Evolutionary conservation across 2,329 filamentous ascomycete species (phyloP).

Genomic region (Paracoccidioides brasiliensis): DNA sequence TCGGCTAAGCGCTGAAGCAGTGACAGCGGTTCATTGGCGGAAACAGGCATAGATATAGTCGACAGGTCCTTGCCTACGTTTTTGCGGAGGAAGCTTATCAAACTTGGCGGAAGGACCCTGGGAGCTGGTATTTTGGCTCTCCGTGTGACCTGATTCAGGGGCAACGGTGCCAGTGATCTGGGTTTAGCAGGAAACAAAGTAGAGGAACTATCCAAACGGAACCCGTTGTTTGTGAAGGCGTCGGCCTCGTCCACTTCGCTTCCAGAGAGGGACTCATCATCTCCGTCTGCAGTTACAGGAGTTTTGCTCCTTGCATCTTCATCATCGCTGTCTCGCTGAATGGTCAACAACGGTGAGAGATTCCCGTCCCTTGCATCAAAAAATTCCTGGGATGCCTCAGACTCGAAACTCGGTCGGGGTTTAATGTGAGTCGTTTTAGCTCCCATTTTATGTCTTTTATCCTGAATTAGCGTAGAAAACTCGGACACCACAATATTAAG

Average conservation of each 20-base stretch:
- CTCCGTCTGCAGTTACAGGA: conserved; percentile 33
- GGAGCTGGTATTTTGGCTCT: conserved; percentile 59
- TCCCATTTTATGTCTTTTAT: conserved; percentile 64
- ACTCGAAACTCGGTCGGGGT: conserved; percentile 63
- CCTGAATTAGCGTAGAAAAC: conserved; percentile 62
- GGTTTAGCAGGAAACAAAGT: conserved; percentile 61
- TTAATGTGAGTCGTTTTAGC: conserved; percentile 40
- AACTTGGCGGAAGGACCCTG: conserved; percentile 68
- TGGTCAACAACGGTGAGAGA: conserved; percentile 57
- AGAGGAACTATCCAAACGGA: conserved; percentile 25
- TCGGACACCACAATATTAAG: conserved; percentile 72
- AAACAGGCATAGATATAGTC: conserved; percentile 94
- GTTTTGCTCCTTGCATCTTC: conserved; percentile 46
- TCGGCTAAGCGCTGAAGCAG: conserved; percentile 80
- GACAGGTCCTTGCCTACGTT: conserved; percentile 97
- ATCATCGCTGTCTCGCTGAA: conserved; percentile 58
- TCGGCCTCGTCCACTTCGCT: conserved; percentile 42
- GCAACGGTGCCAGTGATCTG: conserved; percentile 64
- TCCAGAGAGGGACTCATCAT: conserved; percentile 50
- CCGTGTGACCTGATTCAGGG: conserved; percentile 53
- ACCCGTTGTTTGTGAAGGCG: conserved; percentile 24
- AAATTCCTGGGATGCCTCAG: conserved; percentile 73
- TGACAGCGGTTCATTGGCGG: conserved; percentile 84
- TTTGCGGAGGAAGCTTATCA: conserved; percentile 89
- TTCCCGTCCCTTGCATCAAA: conserved; percentile 71